Conservation (phyloP, 352 stramenopile species). For the Globisporangium paroecandrum region DNA sequence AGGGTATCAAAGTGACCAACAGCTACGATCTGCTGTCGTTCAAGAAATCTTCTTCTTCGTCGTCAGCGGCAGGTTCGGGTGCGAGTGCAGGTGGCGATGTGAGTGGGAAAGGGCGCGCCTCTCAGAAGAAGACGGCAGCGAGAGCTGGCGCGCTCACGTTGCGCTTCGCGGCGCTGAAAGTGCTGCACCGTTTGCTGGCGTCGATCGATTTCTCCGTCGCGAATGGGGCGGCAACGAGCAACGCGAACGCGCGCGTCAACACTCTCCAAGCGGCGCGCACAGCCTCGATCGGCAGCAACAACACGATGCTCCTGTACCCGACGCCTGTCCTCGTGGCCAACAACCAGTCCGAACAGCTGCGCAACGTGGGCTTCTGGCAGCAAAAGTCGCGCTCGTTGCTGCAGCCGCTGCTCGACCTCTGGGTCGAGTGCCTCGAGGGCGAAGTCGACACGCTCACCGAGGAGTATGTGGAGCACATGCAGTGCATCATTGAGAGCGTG, state of each 20-base stretch:
- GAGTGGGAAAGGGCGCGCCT: conserved; percentile 21
- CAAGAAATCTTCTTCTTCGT: conserved; percentile 17
- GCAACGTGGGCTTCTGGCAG: conserved; percentile 56
- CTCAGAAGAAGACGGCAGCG: conserved; percentile 39
- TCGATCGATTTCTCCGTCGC: conserved; percentile 35
- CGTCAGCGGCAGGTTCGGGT: conserved; percentile 19
- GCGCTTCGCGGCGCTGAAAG: conserved; percentile 55
- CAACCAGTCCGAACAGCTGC: conserved; percentile 31
- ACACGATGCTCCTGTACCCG: conserved; percentile 57
- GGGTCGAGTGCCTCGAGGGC: conserved; percentile 67
- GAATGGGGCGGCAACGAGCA: neutral
- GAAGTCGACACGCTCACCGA: conserved; percentile 57
- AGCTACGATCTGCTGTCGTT: conserved; percentile 60
- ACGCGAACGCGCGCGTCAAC: neutral
- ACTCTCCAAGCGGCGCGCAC: conserved; percentile 8
- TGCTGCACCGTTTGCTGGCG: conserved; percentile 61
- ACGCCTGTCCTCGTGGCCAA: conserved; percentile 29
- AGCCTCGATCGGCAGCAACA: conserved; percentile 24
- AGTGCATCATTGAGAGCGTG: conserved; percentile 70
- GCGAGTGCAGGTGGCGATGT: neutral
- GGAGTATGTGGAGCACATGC: conserved; percentile 69
- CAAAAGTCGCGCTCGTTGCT: conserved; percentile 62
- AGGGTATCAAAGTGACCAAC: conserved; percentile 78
- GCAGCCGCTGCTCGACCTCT: conserved; percentile 61
- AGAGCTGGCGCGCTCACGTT: conserved; percentile 38